A percentile compares a stretch with the other conserved stretches of the same genome.
Conservation (phyloP, 305 asterid species). For the Ajuga reptans region DNA sequence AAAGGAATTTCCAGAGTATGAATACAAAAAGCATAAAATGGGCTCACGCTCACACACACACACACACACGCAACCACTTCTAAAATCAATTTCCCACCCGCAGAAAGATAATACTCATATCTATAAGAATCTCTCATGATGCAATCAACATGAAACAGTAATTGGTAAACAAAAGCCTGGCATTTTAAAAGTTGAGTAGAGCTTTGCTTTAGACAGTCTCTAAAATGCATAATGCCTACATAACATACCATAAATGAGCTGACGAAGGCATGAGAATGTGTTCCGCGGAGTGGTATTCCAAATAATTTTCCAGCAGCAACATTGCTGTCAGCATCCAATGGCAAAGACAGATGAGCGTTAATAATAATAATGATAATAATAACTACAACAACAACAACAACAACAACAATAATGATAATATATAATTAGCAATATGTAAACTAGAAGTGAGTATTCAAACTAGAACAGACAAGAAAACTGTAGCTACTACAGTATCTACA, state of each 20-base stretch:
- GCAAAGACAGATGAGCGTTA: conserved; percentile 19
- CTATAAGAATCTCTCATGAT: not conserved
- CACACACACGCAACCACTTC: not conserved
- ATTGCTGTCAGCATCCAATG: conserved; percentile 48
- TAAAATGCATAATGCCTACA: not conserved
- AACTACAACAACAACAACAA: too few relatives aligned
- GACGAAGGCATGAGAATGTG: conserved; percentile 96
- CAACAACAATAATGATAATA: too few relatives aligned
- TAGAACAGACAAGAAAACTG: conserved; percentile 9
- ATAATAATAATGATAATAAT: too few relatives aligned
- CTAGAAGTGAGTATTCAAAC: not conserved
- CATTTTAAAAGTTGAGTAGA: not conserved
- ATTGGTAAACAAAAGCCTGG: not conserved
- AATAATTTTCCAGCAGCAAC: conserved; percentile 92
- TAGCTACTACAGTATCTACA: conserved; percentile 1
- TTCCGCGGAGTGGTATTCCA: conserved; percentile 99
- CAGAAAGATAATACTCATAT: not conserved
- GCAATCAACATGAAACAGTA: not conserved
- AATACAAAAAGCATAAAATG: not conserved
- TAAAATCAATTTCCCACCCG: not conserved
- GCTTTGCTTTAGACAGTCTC: not conserved
- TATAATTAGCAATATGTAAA: not conserved
- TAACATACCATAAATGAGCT: conserved; percentile 86
- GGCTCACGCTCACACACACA: not conserved
- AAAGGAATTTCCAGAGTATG: not conserved